These are phyloP conservation scores for Xylaria sp. DNA, from an alignment of 2,329 filamentous ascomycete genomes.

Conservation along the genomic window DNA sequence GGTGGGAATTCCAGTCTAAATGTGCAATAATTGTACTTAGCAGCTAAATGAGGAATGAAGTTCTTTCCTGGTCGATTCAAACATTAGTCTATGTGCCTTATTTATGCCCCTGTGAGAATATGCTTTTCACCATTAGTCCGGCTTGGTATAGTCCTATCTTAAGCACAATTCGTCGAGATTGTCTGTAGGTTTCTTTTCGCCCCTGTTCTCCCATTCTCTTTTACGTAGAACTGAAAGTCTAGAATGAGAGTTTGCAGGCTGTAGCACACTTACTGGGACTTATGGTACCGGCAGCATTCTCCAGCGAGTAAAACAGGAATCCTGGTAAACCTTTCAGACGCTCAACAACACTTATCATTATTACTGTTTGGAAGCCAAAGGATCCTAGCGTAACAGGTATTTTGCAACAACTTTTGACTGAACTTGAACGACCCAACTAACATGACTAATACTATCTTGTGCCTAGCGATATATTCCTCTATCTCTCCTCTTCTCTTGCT, in stretches of 20 bases:
- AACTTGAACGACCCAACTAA: neutral
- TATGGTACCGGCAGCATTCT: too few species aligned
- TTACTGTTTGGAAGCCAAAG: neutral
- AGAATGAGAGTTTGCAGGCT: too few species aligned
- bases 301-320: too few species aligned
- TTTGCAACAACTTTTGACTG: neutral
- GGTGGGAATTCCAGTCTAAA: conserved; percentile 18
- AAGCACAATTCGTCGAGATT: neutral
- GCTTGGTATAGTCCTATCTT: neutral
- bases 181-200: neutral
- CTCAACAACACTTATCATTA: too few species aligned
- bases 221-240: neutral
- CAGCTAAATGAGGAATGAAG: conserved; percentile 38
- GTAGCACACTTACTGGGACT: too few species aligned
- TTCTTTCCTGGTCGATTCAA: conserved; percentile 28
- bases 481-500: neutral
- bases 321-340: too few species aligned
- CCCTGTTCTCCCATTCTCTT: too few species aligned
- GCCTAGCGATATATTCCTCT: neutral
- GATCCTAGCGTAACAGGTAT: neutral
- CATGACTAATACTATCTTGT: neutral
- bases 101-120: neutral
- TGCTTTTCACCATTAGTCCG: neutral
- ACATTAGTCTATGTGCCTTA: neutral
- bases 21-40: conserved; percentile 34